Evolutionary conservation across 768 basidiomycete species (phyloP), one percentile per base, ranked within the genome.

Genomic region (Dacryopinax spathularia): DNA sequence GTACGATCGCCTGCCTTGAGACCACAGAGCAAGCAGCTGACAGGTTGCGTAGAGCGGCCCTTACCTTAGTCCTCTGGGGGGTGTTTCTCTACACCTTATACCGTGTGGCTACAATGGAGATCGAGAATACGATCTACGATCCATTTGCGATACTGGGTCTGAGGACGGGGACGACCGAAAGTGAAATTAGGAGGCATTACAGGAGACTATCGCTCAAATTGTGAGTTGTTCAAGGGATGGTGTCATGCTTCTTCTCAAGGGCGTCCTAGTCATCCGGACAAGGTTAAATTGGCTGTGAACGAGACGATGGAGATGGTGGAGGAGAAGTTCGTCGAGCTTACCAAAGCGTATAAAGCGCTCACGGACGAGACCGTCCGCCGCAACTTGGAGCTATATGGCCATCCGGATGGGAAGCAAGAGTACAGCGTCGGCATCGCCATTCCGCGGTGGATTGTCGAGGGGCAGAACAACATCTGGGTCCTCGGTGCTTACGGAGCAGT

Each of bases 301-400:
- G 78, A 91, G 68, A 97, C 94, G 0, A 78, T 86, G 36, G 95
- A 97, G 71, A 81, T 84, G 5, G 92, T 91, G 33, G 88, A 89
- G 68, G 80, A 85, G 62, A 84, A 84, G 64, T 99, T 96, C 73
- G 90, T 98, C 22, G 83, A 90, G 22, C 78, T 99, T 36, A 98
- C 96, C 7, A 99, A 98, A 73, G 96, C 96, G 2, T 99, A 99
- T 77, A 99, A 99, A 79, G 77, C 95, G 84, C 76, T 99, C 27
- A 97, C 94, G 0, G 93, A 99, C 74, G 90, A 91, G 71, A 86
- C 82, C 4, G 92, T 92, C 62, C 89, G 93, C 39, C 84, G 87
- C 70, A 99, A 99, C 74, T 85, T 85, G 77, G 84, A 88, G 68
- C 78, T 85, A 35, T 97, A 89, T 67, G 92, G 93, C 1, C 88